Base-by-base conservation (phyloP, 768 basidiomycete species). In the Ramaria rubella region DNA sequence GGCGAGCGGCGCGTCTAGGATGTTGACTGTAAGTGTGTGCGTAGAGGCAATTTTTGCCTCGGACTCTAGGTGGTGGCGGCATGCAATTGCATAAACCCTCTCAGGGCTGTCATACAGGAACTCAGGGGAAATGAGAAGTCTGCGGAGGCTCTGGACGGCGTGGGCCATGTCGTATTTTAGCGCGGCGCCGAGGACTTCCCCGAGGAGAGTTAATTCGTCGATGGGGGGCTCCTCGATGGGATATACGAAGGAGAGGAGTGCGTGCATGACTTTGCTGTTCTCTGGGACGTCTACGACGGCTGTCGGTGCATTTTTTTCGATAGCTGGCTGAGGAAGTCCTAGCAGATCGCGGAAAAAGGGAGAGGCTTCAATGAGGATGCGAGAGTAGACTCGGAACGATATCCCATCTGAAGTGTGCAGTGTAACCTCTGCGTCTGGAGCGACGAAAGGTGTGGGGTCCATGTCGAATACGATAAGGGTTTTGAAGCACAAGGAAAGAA, bases 331-430 rank as follows among this genome's bases (percentile, higher is more conserved):
- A 4, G 86, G 84, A 17, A 87, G 70, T 21, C 79, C 67, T 63
- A 89, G 83, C 82, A 87, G 81, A 55, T 83, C 78, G 51, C 68
- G 65, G 68, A 88, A 90, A 69, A 88, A 84, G 2, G 81, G 75
- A 5, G 87, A 88, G 1, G 83, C 82, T 4, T 75, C 72, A 11
- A 79, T 70, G 48, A 90, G 77, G 59, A 89, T 77, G 66, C 76
- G 79, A 58, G 75, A 74, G 68, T 86, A 86, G 30, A 82, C 78
- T 40, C 72, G 76, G 63, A 87, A 86, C 61, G 81, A 75, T 50
- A 75, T 70, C 15, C 68, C 61, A 23, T 68, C 60, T 49, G 71
- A 59, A 36, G 62, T 58, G 54, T 72, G 72, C 57, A 86, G 72
- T 57, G 79, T 64, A 59, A 80, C 58, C 64, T 86, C 84, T 9